phyloP scores from a whole-genome alignment of 495 filamentous ascomycete species.

The Daldinia concentrica region DNA sequence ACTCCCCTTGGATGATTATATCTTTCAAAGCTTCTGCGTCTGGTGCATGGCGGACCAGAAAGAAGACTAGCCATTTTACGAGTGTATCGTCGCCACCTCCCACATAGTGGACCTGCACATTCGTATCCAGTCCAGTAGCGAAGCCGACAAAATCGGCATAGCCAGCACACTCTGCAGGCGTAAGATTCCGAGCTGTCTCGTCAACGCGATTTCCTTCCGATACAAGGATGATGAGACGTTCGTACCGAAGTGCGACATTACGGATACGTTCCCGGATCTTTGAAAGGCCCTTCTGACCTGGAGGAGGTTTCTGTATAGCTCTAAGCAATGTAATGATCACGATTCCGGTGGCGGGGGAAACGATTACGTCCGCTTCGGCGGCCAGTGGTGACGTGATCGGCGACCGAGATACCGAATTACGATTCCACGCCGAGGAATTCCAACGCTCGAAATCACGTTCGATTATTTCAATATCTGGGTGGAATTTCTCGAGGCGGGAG shows the following conservation, averaged over 20 bases:
- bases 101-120: conserved; percentile 61
- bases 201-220: conserved; percentile 59
- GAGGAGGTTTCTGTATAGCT: conserved; percentile 75
- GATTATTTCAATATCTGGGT: conserved; percentile 64
- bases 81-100: conserved; percentile 66
- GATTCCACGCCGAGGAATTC: conserved; percentile 46
- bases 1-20: conserved; percentile 59
- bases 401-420: conserved; percentile 45
- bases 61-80: conserved; percentile 64
- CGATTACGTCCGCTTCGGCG: conserved; percentile 78
- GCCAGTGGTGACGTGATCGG: conserved; percentile 48
- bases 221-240: conserved; percentile 75
- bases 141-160: conserved; percentile 66
- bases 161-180: conserved; percentile 59
- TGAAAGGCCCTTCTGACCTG: conserved; percentile 62
- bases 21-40: conserved; percentile 43
- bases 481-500: conserved; percentile 56
- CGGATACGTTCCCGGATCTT: conserved; percentile 67
- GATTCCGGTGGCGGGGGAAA: conserved; percentile 76
- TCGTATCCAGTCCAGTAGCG: conserved; percentile 50
- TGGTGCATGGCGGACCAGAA: conserved; percentile 54
- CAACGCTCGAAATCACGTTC: conserved; percentile 65
- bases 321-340: conserved; percentile 76
- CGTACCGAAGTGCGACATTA: conserved; percentile 68
- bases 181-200: conserved; percentile 51